These are phyloP conservation scores for Hirschioporus abietinus DNA, from an alignment of 768 basidiomycete genomes.

Conservation along the genomic window DNA sequence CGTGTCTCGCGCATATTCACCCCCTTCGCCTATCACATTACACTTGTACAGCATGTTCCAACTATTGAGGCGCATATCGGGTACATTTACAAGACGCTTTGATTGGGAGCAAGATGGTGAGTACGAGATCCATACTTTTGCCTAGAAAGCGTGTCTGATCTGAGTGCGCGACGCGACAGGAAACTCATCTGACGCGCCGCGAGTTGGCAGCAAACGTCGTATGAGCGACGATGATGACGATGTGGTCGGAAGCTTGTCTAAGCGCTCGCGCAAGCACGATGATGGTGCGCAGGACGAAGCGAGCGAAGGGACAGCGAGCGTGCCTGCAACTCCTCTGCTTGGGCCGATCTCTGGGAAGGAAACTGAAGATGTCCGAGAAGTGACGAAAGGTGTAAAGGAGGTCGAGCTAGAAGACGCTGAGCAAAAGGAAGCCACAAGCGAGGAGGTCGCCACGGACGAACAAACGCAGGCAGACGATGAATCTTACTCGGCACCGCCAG, in stretches of 20 bases:
- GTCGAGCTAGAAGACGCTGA: constrained; percentile 52
- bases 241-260: constrained; percentile 25
- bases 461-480: background rate
- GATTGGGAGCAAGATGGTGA: constrained; percentile 78
- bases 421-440: constrained; percentile 7
- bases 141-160: background rate
- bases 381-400: constrained; percentile 63
- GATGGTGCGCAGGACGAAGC: constrained; percentile 28
- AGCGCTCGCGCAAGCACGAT: constrained; percentile 40
- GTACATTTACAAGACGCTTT: constrained; percentile 61
- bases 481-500: background rate
- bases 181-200: constrained; percentile 63
- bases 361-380: constrained; percentile 56
- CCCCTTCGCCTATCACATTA: background rate
- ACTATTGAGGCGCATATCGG: constrained; percentile 65
- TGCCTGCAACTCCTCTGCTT: constrained; percentile 22
- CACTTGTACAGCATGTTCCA: constrained; percentile 49
- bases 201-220: constrained; percentile 61
- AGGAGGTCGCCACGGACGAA: background rate
- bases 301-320: constrained; percentile 14
- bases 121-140: constrained; percentile 21
- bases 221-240: constrained; percentile 45
- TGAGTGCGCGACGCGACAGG: constrained; percentile 33
- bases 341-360: constrained; percentile 25
- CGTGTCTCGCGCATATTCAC: background rate